Evolutionary conservation across 441 rosid genomes (phyloP), one percentile per base, ranked within the genome.

Genomic region (Cnidoscolus chayamansa): DNA sequence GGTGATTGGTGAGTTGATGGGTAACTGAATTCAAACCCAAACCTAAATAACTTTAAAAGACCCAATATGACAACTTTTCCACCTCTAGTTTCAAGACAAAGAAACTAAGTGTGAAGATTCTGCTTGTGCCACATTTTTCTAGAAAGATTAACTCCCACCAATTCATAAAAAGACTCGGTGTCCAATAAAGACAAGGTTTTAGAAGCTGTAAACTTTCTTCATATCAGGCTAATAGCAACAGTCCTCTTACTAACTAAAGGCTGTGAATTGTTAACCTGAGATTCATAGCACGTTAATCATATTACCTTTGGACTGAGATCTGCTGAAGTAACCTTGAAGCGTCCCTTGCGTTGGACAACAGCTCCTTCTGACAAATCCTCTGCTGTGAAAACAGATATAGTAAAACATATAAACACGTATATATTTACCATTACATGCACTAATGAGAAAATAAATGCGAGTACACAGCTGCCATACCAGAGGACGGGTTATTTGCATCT

Each of bases 291-390:
- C 17, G 31, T 45, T 17, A 48, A 71, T 74, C 67, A 77, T 54
- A 65, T 37, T 86, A 93, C 97, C 99, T 93, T 93, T 51, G 95
- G 93, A 80, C 97, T 88, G 68, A 84, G 84, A 63, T 95, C 98
- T 65, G 88, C 89, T 77, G 93, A 88, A 69, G 97, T 95, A 72
- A 93, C 90, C 84, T 95, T 88, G 85, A 95, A 93, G 56, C 97
- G 94, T 70, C 98, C 98, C 84, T 83, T 93, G 62, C 86, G 80
- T 78, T 87, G 92, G 76, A 91, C 90, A 72, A 91, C 85, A 55
- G 94, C 88, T 68, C 92, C 92, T 72, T 93, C 96, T 68, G 95
- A 78, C 35, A 82, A 47, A 82, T 90, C 96, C 70, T 95, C 98
- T 51, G 66, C 90, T 87, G 83, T 74, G 79, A 35, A 68, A 35